Percentiles rank a stretch among this genome's conserved stretches.
phyloP scores from a whole-genome alignment of 176 grass and related monocot genomes.

The Pontederia crassipes region DNA sequence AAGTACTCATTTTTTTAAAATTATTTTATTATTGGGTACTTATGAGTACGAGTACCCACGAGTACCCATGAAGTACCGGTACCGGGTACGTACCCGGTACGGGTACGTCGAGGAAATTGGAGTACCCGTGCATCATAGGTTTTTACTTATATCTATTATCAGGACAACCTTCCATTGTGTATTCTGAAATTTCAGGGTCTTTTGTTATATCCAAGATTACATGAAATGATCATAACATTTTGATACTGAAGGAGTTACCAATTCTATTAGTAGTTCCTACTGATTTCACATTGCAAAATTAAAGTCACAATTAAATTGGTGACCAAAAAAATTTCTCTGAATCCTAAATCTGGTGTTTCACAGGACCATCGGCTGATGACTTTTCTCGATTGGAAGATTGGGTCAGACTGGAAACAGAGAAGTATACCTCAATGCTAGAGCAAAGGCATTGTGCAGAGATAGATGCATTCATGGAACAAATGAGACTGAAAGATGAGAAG shows the following conservation, averaged over 20 bases:
- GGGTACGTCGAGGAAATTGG: too few relatives aligned
- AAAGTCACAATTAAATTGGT: neutral
- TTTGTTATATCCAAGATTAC: too few relatives aligned
- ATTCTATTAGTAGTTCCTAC: neutral
- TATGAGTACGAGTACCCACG: too few relatives aligned
- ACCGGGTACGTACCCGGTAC: too few relatives aligned
- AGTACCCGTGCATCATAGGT: too few relatives aligned
- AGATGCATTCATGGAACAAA: slow-evolving; percentile 84
- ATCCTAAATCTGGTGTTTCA: neutral
- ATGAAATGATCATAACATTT: too few relatives aligned
- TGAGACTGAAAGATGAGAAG: slow-evolving; percentile 69
- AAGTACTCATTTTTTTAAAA: too few relatives aligned
- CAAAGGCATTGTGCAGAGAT: slow-evolving; percentile 53
- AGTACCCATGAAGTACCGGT: too few relatives aligned
- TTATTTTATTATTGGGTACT: too few relatives aligned
- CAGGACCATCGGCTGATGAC: slow-evolving; percentile 31
- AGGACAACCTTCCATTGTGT: too few relatives aligned
- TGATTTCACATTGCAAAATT: neutral
- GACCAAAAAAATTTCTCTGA: neutral
- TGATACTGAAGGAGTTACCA: neutral
- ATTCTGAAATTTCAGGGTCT: too few relatives aligned
- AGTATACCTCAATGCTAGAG: slow-evolving; percentile 51
- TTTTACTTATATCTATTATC: too few relatives aligned
- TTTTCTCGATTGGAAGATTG: slow-evolving; percentile 61
- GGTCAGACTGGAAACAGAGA: slow-evolving; percentile 59